A percentile compares a stretch with the other conserved stretches of the same genome.
These are phyloP conservation scores for Aureobasidium subglaciale DNA, from an alignment of 2,329 filamentous ascomycete species.

Conservation along the genomic window DNA sequence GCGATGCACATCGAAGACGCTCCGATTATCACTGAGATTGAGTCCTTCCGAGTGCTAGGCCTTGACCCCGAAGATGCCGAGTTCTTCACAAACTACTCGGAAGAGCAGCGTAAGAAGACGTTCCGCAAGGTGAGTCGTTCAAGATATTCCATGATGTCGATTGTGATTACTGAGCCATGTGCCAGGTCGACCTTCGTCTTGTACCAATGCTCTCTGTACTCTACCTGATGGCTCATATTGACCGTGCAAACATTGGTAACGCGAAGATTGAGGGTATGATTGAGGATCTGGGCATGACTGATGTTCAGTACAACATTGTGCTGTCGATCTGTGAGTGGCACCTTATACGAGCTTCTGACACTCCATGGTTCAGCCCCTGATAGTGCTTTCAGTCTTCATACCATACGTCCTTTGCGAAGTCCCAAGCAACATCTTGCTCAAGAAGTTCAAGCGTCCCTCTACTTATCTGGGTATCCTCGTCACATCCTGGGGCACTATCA, in stretches of 20 bases:
- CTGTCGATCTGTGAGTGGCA: slow-evolving; percentile 26
- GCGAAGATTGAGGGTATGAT: slow-evolving; percentile 53
- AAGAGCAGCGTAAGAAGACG: slow-evolving; percentile 19
- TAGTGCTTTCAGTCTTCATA: background rate
- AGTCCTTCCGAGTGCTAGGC: slow-evolving; percentile 13
- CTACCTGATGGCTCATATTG: slow-evolving; percentile 70
- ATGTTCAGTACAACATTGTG: slow-evolving; percentile 54
- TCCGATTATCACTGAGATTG: background rate
- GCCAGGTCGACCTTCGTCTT: slow-evolving; percentile 53
- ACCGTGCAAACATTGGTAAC: slow-evolving; percentile 67
- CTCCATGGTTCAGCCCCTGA: background rate
- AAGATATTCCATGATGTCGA: background rate
- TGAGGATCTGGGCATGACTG: slow-evolving; percentile 55
- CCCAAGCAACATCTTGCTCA: slow-evolving; percentile 19
- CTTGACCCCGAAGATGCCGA: slow-evolving; percentile 21
- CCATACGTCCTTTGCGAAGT: slow-evolving; percentile 17
- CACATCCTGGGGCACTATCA: slow-evolving; percentile 23
- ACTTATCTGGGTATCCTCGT: slow-evolving; percentile 23
- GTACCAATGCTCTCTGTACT: slow-evolving; percentile 62
- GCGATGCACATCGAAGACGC: background rate
- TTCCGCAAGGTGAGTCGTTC: background rate
- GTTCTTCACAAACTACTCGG: slow-evolving; percentile 20
- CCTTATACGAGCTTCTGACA: slow-evolving; percentile 18
- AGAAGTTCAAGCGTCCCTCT: slow-evolving; percentile 21
- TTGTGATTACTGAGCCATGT: background rate